Evolutionary conservation across 2,329 filamentous ascomycete species (phyloP).

Genomic region (Cladosporium sp.): DNA sequence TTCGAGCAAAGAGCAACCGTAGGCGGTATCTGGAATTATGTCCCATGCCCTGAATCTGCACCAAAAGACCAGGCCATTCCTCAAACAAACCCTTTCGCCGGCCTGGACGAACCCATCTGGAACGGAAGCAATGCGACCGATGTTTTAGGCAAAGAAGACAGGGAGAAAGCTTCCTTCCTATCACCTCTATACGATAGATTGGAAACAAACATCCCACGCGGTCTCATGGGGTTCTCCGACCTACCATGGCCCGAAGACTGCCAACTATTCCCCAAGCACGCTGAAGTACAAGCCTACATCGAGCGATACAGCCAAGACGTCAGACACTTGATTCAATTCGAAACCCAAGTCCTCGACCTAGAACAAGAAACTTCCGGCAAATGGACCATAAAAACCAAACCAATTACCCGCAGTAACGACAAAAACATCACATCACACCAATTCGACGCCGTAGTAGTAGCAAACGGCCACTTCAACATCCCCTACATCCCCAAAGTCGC

Average conservation of each 20-base stretch:
- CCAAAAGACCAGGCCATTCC: constrained; percentile 51
- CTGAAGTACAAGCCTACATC: constrained; percentile 69
- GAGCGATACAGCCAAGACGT: constrained; percentile 66
- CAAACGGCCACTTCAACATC: constrained; percentile 45
- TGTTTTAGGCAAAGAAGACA: constrained; percentile 10
- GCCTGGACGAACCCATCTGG: constrained; percentile 60
- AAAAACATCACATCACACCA: constrained; percentile 21
- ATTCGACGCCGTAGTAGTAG: constrained; percentile 52
- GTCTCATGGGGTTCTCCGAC: constrained; percentile 76
- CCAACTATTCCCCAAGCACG: constrained; percentile 69
- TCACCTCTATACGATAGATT: constrained; percentile 77
- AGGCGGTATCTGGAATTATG: constrained; percentile 86
- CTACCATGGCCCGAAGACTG: constrained; percentile 47
- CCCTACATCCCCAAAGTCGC: constrained; percentile 41
- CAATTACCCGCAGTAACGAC: constrained; percentile 28
- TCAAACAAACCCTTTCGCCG: constrained; percentile 58
- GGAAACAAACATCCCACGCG: constrained; percentile 80
- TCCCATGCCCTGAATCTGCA: constrained; percentile 42
- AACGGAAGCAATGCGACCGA: constrained; percentile 20
- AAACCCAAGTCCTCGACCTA: constrained; percentile 63
- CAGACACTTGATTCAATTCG: constrained; percentile 62
- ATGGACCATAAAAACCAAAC: constrained; percentile 58
- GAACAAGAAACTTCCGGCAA: constrained; percentile 24
- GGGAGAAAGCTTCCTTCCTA: constrained; percentile 49
- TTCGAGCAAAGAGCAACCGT: constrained; percentile 75